phyloP scores from a whole-genome alignment of 2,329 filamentous ascomycete species.

The Aspergillus clavatus region DNA sequence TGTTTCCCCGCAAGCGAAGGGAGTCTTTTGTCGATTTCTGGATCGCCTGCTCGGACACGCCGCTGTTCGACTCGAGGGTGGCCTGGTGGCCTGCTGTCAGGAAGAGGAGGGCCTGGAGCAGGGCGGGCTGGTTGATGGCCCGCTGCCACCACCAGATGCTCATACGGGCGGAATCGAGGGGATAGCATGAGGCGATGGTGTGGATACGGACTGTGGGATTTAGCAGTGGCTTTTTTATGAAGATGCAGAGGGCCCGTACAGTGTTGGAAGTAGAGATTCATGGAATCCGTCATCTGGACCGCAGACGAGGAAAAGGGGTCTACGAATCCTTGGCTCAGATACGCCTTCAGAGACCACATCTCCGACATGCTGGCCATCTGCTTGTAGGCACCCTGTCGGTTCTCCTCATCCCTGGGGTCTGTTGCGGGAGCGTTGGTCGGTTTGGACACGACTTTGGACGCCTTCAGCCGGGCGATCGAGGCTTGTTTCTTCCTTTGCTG shows the following conservation, averaged over 20 bases:
- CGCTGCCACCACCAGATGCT: constrained; percentile 16
- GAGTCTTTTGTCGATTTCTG: constrained; percentile 13
- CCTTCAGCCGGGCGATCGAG: constrained; percentile 2
- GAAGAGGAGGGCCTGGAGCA: constrained; percentile 15
- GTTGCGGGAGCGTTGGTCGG: no score
- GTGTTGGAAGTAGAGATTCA: constrained; percentile 18
- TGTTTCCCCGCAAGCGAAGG: constrained; percentile 10
- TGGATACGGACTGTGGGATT: constrained; percentile 11
- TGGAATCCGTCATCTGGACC: constrained; percentile 5
- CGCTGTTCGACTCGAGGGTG: constrained; percentile 9
- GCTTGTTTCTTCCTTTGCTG: constrained; percentile 6
- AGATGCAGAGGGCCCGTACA: constrained; percentile 7
- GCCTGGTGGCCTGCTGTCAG: constrained; percentile 17
- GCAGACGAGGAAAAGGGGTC: constrained; percentile 7
- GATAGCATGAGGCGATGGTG: constrained; percentile 15
- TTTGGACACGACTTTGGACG: neutral
- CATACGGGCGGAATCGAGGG: constrained; percentile 13
- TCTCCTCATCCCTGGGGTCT: no score
- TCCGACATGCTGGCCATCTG: neutral
- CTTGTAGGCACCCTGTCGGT: neutral
- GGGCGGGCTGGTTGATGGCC: constrained; percentile 14
- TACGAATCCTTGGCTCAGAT: constrained; percentile 5
- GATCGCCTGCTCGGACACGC: constrained; percentile 8
- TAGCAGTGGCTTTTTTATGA: neutral
- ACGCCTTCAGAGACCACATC: constrained; percentile 6